A percentile compares a stretch with the other conserved stretches of the same genome.
phyloP scores from a whole-genome alignment of 2,329 filamentous ascomycete species.

The Periconia sp. region DNA sequence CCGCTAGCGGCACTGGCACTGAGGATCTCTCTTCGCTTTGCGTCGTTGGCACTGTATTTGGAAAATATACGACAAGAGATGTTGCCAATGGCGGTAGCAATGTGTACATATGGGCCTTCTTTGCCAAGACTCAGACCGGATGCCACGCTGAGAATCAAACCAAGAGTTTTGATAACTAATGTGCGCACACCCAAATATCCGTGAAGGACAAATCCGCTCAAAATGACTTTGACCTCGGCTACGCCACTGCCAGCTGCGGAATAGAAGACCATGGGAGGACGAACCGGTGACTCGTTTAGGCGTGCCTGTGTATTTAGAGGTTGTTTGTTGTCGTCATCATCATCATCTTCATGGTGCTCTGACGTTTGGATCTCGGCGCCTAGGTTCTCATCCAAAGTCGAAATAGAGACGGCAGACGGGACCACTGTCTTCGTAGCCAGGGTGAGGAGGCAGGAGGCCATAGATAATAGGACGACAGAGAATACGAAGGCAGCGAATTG shows the following conservation, averaged over 20 bases:
- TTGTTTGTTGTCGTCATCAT: constrained; percentile 47
- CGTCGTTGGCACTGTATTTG: constrained; percentile 94
- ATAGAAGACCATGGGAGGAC: constrained; percentile 86
- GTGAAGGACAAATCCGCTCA: constrained; percentile 97
- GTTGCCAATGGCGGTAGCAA: constrained; percentile 92
- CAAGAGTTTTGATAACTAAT: constrained; percentile 79
- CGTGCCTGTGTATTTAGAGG: constrained; percentile 44
- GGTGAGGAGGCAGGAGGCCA: constrained; percentile 75
- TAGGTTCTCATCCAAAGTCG: constrained; percentile 90
- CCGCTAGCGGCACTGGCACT: constrained; percentile 90
- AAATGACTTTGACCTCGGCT: constrained; percentile 93
- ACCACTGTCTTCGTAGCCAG: constrained; percentile 92
- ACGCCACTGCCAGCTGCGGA: constrained; percentile 95
- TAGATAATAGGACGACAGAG: constrained; percentile 69
- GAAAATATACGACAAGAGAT: constrained; percentile 90
- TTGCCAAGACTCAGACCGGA: constrained; percentile 94
- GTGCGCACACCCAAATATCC: constrained; percentile 91
- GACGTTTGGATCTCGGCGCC: constrained; percentile 58
- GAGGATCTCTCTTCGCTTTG: constrained; percentile 89
- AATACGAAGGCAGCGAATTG: constrained; percentile 77
- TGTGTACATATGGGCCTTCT: constrained; percentile 96
- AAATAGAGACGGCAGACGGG: constrained; percentile 81
- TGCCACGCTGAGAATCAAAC: constrained; percentile 82
- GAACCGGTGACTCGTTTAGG: constrained; percentile 42
- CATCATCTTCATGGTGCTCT: constrained; percentile 49